Base-by-base conservation (phyloP, 495 filamentous ascomycete genomes). In the Penicillium pulvis region DNA sequence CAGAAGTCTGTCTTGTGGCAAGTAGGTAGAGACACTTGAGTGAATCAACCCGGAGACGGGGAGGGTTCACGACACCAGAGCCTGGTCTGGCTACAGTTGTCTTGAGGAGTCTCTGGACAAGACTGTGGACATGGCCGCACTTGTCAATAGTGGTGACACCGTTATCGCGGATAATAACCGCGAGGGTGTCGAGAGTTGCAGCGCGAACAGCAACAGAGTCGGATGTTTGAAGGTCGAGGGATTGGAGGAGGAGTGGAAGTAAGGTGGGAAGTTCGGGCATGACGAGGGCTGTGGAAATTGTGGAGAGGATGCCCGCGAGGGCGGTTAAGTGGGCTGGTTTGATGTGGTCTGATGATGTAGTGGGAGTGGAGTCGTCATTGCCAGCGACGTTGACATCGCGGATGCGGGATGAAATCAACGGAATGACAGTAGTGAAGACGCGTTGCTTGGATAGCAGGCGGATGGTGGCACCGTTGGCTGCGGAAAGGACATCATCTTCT, bases 171-270 rank as follows among this genome's bases (percentile, higher is more conserved):
- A 89, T 80, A 17, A 87, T 80, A 16, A 84, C 73, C n/a, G 70
- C 72, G 7, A 91, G 75, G 8, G 79, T 88, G 14, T 79, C 76
- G 35, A 91, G 80, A 2, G 86, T 87, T 26, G 85, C 84, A 36
- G 80, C 73, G 57, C 89, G 85, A 30, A 89, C 80, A n/a, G 75
- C 69, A 5, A 76, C 66, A 14, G 75, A 74, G 53, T 81, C 72
- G 12, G 70, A 59, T 6, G 82, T 75, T 51, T 77, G 70, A 36
- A 90, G 80, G 56, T 90, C 87, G n/a, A 91, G 77, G 48, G 76
- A 82, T 65, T 90, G 88, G 4, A 91, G 79, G 44, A 91, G 81
- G n/a, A 90, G 79, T 0, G 88, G 86, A 6, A 86, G 74, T 19
- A 91, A 74, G 17, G 76, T 77, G 19, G 76, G 76, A 10, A 91